phyloP scores from a whole-genome alignment of 331 rosid genomes.

The Spiraea crenata region DNA sequence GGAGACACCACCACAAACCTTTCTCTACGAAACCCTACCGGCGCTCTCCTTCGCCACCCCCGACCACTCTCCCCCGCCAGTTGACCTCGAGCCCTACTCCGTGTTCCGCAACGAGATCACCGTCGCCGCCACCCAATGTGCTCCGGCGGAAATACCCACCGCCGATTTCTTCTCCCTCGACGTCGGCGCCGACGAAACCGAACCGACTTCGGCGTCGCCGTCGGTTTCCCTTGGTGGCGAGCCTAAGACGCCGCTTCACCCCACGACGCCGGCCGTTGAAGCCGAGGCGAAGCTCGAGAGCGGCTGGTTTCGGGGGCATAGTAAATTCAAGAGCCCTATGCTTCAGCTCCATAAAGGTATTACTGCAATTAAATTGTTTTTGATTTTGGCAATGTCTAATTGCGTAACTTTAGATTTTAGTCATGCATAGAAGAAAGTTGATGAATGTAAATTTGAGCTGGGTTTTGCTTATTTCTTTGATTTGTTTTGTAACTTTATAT shows the following conservation, averaged over 20 bases:
- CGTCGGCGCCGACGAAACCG: constrained; percentile 36
- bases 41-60: constrained; percentile 44
- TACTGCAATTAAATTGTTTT: not conserved
- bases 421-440: no score
- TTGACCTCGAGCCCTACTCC: constrained; percentile 41
- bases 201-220: constrained; percentile 15
- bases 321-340: constrained; percentile 80
- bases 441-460: not conserved
- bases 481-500: no score
- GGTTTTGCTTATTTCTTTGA: not conserved
- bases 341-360: constrained; percentile 94
- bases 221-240: constrained; percentile 19
- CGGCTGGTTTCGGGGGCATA: constrained; percentile 78
- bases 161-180: constrained; percentile 76
- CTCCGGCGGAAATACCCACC: constrained; percentile 35
- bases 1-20: constrained; percentile 27
- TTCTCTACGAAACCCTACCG: constrained; percentile 58
- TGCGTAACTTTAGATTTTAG: no score
- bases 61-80: constrained; percentile 27
- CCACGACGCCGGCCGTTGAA: not conserved
- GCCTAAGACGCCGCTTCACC: constrained; percentile 10
- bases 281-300: constrained; percentile 61
- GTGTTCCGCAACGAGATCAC: constrained; percentile 77
- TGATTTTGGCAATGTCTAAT: not conserved
- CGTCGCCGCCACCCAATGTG: constrained; percentile 39